Evolutionary conservation across 129 eudicot species (phyloP).

Genomic region (Lactuca saligna): DNA sequence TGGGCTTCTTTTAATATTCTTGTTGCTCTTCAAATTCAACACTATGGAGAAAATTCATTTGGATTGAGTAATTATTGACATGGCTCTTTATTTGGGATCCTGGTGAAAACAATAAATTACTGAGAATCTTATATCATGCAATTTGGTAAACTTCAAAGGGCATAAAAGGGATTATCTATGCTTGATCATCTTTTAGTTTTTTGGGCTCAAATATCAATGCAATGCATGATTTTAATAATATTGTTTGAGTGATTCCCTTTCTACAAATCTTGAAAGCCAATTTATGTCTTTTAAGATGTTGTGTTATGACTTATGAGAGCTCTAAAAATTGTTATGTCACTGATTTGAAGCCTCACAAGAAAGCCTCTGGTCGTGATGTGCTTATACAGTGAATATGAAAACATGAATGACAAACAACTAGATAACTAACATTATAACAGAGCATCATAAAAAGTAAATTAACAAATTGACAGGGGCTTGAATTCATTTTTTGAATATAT

Average conservation of each 20-base stretch:
- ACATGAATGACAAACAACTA: no score
- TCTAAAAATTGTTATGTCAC: constrained; percentile 22
- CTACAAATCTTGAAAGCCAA: constrained; percentile 30
- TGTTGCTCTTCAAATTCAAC: constrained; percentile 30
- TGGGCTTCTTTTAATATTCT: no score
- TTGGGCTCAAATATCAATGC: no score
- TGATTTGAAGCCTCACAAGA: constrained; percentile 32
- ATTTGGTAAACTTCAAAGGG: not conserved
- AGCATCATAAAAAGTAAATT: no score
- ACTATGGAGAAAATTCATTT: constrained; percentile 39
- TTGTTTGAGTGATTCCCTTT: constrained; percentile 22
- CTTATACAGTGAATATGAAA: constrained; percentile 35
- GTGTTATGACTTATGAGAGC: not conserved
- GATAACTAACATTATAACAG: no score
- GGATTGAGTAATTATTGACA: constrained; percentile 56
- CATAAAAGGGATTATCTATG: no score
- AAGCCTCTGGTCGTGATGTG: constrained; percentile 31
- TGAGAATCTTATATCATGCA: not conserved
- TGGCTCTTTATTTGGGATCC: constrained; percentile 27
- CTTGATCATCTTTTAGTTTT: no score
- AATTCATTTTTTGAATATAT: no score
- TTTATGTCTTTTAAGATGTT: constrained; percentile 3
- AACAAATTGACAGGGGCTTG: no score
- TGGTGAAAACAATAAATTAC: not conserved
- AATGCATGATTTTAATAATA: not conserved